Evolutionary conservation across 768 basidiomycete species (phyloP), one percentile per base, ranked within the genome.

Genomic region (Agrocybe chaxingu): DNA sequence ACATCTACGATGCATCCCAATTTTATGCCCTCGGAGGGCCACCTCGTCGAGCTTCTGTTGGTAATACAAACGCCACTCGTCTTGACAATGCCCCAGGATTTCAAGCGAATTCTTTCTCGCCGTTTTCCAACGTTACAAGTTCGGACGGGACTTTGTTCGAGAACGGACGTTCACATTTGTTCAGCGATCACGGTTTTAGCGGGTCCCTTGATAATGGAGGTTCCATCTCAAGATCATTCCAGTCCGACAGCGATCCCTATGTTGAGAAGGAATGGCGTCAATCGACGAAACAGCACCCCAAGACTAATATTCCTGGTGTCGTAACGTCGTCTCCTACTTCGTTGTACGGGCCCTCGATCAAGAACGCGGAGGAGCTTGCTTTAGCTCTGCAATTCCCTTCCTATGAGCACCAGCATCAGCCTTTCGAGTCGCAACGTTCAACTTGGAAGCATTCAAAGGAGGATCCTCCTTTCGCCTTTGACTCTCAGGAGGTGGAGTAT

Each of bases 261-360:
- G 54, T 80, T 53, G 79, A 78, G 34, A 74, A 70, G 43, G 79
- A 81, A 53, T 82, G 81, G 78, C 75, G 75, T 39, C 52, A 56
- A 50, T 48, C 56, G 29, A 35, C 54, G 50, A 40, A 54, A 37
- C 45, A 55, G 8, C 57, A 58, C 51, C 53, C 50, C 12, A 53
- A 57, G 18, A 50, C 51, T 47, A 53, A 60, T 40, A 47, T 44
- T 5, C 38, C 48, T 33, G 49, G 51, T 16, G 37, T 38, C 11
- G n/a, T 45, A 18, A 55, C 59, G 18, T 54, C 57, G 8, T 56
- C 59, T 10, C 52, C 56, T 9, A 52, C 47, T 42, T 53, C 56
- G 47, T 39, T 55, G 42, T 51, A 58, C 13, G 47, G 42, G 13
- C 49, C 44, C 40, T 32, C 53, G 10, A 43, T 54, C 18, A 58